These are phyloP conservation scores for Pythium brachiatum DNA, from an alignment of 352 stramenopile genomes.

Conservation along the genomic window DNA sequence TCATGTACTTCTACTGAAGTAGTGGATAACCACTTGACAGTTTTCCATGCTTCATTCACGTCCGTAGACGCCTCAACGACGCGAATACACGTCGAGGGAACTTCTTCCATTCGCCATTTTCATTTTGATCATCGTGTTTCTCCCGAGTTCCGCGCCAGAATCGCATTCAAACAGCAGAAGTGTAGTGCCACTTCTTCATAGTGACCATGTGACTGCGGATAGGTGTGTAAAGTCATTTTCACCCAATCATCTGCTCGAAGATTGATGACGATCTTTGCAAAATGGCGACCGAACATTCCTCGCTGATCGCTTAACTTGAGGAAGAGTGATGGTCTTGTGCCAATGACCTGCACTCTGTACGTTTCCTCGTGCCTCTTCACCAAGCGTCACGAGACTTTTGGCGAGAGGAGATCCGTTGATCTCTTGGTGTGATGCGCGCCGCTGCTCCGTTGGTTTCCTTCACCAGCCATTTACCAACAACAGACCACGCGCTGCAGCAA, in stretches of 20 bases:
- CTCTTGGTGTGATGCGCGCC: not conserved
- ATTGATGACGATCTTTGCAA: not conserved
- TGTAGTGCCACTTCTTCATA: not conserved
- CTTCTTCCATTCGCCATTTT: not conserved
- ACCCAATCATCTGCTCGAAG: slow-evolving; percentile 3
- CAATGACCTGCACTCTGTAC: not conserved
- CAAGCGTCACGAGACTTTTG: not conserved
- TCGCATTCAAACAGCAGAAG: not conserved
- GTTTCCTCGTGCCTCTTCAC: not conserved
- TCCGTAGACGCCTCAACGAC: too few relatives aligned
- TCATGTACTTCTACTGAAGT: too few relatives aligned
- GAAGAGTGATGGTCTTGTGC: not conserved
- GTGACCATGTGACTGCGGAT: not conserved
- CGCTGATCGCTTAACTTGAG: not conserved
- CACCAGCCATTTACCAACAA: not conserved
- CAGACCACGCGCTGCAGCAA: not conserved
- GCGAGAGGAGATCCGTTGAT: not conserved
- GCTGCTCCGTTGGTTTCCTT: not conserved
- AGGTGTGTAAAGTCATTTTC: slow-evolving; percentile 6
- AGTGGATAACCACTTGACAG: too few relatives aligned
- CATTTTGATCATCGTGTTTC: not conserved
- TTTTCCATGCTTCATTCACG: too few relatives aligned
- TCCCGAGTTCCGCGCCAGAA: not conserved
- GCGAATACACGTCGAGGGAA: too few relatives aligned
- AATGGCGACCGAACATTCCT: not conserved